Evolutionary conservation across 805 yeast genomes (phyloP).

Genomic region (Saccharomycopsis oosterbeekiorum): DNA sequence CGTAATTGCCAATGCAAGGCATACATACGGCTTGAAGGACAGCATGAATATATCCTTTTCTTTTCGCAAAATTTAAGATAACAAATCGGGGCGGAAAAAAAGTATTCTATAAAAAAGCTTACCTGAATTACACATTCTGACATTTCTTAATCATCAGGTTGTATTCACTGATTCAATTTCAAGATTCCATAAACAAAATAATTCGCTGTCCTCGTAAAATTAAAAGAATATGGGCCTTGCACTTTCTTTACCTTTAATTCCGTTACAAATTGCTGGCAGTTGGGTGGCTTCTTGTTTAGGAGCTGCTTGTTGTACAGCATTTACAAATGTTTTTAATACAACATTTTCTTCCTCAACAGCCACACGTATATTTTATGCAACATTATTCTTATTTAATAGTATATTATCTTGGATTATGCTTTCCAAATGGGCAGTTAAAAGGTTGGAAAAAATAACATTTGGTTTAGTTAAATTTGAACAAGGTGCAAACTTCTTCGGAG

Average conservation of each 20-base stretch:
- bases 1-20: too few species aligned
- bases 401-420: constrained; percentile 87
- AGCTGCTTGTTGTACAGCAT: constrained; percentile 65
- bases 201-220: too few species aligned
- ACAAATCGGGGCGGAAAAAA: too few species aligned
- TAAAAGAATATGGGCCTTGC: constrained; percentile 46
- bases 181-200: too few species aligned
- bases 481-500: constrained; percentile 80
- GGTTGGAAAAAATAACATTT: constrained; percentile 62
- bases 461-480: constrained; percentile 59
- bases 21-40: too few species aligned
- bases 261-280: constrained; percentile 43
- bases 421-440: constrained; percentile 64
- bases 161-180: too few species aligned
- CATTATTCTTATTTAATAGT: constrained; percentile 66
- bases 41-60: too few species aligned
- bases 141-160: too few species aligned
- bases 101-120: too few species aligned
- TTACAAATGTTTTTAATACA: constrained; percentile 41
- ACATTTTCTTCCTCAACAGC: constrained; percentile 64
- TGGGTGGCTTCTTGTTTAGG: constrained; percentile 71
- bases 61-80: too few species aligned
- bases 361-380: constrained; percentile 81
- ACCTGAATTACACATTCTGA: too few species aligned
- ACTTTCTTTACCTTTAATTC: constrained; percentile 60